Evolutionary conservation across 2,329 filamentous ascomycete species (phyloP).

Genomic region (Scytalidium lignicola): DNA sequence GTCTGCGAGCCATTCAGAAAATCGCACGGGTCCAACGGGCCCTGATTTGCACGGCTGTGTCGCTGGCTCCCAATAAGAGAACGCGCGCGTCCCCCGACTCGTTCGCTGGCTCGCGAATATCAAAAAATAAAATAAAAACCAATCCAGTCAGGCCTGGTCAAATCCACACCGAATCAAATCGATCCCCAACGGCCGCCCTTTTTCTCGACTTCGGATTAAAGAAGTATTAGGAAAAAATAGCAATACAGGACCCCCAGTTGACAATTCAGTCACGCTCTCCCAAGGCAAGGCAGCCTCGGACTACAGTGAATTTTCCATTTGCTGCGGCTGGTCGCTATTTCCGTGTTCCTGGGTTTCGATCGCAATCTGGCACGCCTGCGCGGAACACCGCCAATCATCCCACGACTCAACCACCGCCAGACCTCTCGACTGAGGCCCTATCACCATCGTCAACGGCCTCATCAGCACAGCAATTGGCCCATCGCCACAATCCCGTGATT

Average conservation of each 20-base stretch:
- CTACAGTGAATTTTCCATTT: too few relatives aligned
- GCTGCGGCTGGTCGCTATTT: neutral
- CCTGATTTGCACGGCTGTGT: neutral
- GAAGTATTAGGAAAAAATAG: too few relatives aligned
- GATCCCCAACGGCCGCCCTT: too few relatives aligned
- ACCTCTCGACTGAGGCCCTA: slow-evolving; percentile 20
- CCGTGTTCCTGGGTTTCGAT: slow-evolving; percentile 4
- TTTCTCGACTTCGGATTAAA: too few relatives aligned
- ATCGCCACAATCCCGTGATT: slow-evolving; percentile 24
- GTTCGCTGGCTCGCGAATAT: too few relatives aligned
- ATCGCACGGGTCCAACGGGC: neutral
- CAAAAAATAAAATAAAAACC: too few relatives aligned
- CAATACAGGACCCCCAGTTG: too few relatives aligned
- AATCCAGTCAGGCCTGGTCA: too few relatives aligned
- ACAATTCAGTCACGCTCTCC: too few relatives aligned
- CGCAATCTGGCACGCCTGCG: slow-evolving; percentile 9
- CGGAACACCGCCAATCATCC: slow-evolving; percentile 21
- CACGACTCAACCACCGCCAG: slow-evolving; percentile 8
- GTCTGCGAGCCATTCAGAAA: neutral
- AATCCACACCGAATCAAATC: too few relatives aligned
- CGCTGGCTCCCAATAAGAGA: neutral
- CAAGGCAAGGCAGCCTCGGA: too few relatives aligned
- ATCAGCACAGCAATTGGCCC: slow-evolving; percentile 23
- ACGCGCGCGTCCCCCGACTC: neutral
- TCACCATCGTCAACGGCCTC: slow-evolving; percentile 23